Evolutionary conservation across 1,284 basidiomycete genomes (phyloP), one percentile per base, ranked within the genome.

Genomic region (Fomes fomentarius): DNA sequence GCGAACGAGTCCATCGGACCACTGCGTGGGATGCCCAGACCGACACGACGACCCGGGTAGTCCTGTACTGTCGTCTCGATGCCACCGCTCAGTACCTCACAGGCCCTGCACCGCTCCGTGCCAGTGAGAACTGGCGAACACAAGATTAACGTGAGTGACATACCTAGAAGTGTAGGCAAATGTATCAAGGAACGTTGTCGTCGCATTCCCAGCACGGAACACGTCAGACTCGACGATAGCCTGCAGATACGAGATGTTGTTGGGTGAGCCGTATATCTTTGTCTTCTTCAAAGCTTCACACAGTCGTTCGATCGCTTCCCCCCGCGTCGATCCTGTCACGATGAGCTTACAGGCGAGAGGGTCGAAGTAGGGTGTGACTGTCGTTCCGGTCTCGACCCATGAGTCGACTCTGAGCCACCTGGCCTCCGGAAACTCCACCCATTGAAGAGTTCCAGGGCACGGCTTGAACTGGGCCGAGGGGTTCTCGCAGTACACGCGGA

Each of bases 1-100:
- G 86, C 81, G 7, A 84, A 68, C 10, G 74, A 63, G 65, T 91
- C 89, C 79, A 86, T 84, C 0, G 87, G 82, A 0, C 89, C 89
- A 53, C 82, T 81, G n/a, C 73, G 77, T 0, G 89, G 89, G 9
- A 90, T 78, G 12, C 89, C 88, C 38, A 81, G 71, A 0, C 83
- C 81, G 1, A 81, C 73, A 0, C 66, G 69, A 14, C 89, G 76
- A 1, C 83, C 83, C 2, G 86, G 85, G 19, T 83, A 75, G 63
- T 89, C 85, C 64, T 91, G 89, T 0, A 90, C 74, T 0, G 83
- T 81, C 1, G 80, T 79, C 35, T 84, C 82, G 19, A 89, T 71
- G 0, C 87, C 86, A 0, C 80, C 73, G 4, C 76, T 75, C 10
- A 86, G 46, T 2, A 90, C 77, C 28, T 84, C 83, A 52, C 89